Base-by-base conservation (phyloP, 2,329 filamentous ascomycete species). In the Botryotinia globosa region DNA sequence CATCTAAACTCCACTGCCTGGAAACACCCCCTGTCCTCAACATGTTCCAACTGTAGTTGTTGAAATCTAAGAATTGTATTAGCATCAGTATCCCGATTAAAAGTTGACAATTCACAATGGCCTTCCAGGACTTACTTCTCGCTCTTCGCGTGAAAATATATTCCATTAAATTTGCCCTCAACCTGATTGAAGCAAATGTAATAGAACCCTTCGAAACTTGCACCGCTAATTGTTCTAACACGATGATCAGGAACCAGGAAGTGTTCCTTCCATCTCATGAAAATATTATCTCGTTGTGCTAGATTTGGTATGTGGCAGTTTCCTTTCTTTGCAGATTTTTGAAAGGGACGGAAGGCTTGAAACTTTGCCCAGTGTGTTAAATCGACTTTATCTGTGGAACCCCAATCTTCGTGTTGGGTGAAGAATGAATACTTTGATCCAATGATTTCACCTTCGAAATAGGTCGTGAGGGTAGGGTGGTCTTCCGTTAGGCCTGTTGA, bases 261-360 rank as follows among this genome's bases (percentile, higher is more conserved):
- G 79, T 97, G 94, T 80, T 99, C 96, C 83, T 99, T 99, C 96
- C 96, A 99, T 74, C 96, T 90, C 96, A 99, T 99, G 80, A 98
- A 99, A 45, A 99, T 91, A 81, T 97, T 91, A 77, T 98, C 94
- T 75, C 90, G 87, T 80, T 97, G 92, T 65, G 89, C 88, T 77
- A 91, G 89, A 77, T 97, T 91, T 84, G 90, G 84, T 84, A 87
- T 75, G 85, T 88, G 78, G 87, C 89, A 77, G 87, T 87, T 39
- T 25, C 88, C 87, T 77, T 87, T 89, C 63, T 85, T 85, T 48
- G 86, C 87, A 73, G 86, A 84, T 78, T 88, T 89, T 62, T 84
- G 82, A 73, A 95, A 90, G 2, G 93, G 94, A 71, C 91, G 89
- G 86, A 97, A 98, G 14, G 94, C 92, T 2, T 89, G 88, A 81